Evolutionary conservation across 2,329 filamentous ascomycete species (phyloP).

Genomic region (Scytalidium sp.): DNA sequence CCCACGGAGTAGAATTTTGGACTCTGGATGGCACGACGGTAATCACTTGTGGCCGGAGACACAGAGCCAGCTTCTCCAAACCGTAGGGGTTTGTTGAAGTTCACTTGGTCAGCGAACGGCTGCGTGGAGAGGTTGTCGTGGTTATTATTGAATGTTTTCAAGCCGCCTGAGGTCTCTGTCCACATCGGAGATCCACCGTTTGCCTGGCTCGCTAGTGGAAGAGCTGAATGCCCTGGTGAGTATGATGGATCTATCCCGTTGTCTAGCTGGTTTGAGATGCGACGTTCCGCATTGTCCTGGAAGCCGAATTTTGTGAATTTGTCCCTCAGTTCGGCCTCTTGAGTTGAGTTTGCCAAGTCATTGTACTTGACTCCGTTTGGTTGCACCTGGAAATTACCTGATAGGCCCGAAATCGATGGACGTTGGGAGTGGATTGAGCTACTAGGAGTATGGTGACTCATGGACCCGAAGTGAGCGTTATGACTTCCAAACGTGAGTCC

Average conservation of each 20-base stretch:
- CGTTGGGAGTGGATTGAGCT: constrained; percentile 47
- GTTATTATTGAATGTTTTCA: constrained; percentile 19
- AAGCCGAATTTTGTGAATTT: constrained; percentile 23
- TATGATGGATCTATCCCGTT: constrained; percentile 16
- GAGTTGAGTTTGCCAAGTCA: constrained; percentile 13
- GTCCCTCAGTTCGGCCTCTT: constrained; percentile 24
- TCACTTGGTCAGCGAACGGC: constrained; percentile 25
- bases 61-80: constrained; percentile 23
- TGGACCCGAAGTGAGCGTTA: constrained; percentile 22
- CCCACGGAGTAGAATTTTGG: constrained; percentile 24
- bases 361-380: constrained; percentile 32
- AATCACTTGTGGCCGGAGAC: constrained; percentile 28
- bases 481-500: constrained; percentile 17
- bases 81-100: constrained; percentile 21
- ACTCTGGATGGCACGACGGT: constrained; percentile 26
- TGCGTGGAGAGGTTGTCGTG: constrained; percentile 19
- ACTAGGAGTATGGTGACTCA: constrained; percentile 35
- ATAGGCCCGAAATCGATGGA: constrained; percentile 39
- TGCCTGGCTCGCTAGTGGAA: constrained; percentile 19
- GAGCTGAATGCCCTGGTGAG: constrained; percentile 22
- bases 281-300: constrained; percentile 19
- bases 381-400: constrained; percentile 45
- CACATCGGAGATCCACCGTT: constrained; percentile 21
- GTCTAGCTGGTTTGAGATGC: constrained; percentile 15
- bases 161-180: constrained; percentile 18